Conservation (phyloP, 2,329 filamentous ascomycete species). For the Esteya vermicola region DNA sequence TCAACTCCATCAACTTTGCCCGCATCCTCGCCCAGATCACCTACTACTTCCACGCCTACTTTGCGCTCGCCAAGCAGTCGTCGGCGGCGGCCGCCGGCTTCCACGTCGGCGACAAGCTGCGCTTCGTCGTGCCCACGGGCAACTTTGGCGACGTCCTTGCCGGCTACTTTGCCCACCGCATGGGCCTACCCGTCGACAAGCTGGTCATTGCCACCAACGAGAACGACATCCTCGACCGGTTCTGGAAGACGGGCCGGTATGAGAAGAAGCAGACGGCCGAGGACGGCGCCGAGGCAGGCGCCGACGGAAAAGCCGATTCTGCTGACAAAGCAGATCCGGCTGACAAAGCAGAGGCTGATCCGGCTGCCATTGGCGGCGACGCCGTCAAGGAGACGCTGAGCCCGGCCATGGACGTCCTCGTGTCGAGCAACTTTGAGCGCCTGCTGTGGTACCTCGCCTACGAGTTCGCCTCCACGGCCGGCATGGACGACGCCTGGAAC, state of each 20-base stretch:
- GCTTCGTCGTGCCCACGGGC: constrained; percentile 84
- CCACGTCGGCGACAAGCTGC: constrained; percentile 52
- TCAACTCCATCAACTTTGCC: constrained; percentile 96
- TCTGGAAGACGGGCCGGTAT: constrained; percentile 83
- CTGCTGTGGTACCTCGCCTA: constrained; percentile 87
- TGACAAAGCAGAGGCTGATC: constrained; percentile 39
- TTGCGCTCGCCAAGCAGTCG: constrained; percentile 53
- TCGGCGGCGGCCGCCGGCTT: no score
- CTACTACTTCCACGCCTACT: constrained; percentile 95
- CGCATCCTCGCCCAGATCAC: constrained; percentile 92
- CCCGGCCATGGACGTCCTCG: constrained; percentile 95
- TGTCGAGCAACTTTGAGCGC: constrained; percentile 92
- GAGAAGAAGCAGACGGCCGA: constrained; percentile 45
- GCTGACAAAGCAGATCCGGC: no score
- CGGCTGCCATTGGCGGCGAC: constrained; percentile 36
- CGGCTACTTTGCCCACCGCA: constrained; percentile 64
- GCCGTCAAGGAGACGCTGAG: constrained; percentile 84
- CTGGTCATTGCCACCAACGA: constrained; percentile 85
- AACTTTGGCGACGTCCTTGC: constrained; percentile 92
- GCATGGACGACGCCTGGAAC: constrained; percentile 51
- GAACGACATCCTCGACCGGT: constrained; percentile 92
- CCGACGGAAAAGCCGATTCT: no score
- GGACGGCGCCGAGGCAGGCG: not conserved
- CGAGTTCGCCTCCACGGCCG: constrained; percentile 38
- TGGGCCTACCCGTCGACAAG: constrained; percentile 61